Percentiles rank a stretch among this genome's conserved stretches.
Evolutionary conservation across 208 protist genomes (phyloP).

Genomic region (Leishmania arabica): DNA sequence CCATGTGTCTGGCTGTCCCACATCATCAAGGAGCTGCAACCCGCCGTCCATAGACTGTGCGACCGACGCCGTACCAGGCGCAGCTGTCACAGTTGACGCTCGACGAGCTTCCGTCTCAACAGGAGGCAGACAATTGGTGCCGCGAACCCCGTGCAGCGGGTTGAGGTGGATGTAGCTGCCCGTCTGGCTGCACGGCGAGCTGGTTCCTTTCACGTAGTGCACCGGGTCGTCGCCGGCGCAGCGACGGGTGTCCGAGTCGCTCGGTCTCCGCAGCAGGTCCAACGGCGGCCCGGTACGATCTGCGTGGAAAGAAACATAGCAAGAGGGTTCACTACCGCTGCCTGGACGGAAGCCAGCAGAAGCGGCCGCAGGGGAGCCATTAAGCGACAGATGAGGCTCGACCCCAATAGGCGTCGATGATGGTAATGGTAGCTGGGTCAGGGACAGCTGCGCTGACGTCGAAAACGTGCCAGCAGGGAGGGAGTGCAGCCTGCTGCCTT

Average conservation of each 20-base stretch:
- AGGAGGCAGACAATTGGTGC: background rate
- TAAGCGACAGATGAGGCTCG: background rate
- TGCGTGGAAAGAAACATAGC: background rate
- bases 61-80: background rate
- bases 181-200: conserved; percentile 20
- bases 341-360: background rate
- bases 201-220: conserved; percentile 13
- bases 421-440: background rate
- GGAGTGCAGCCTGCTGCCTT: conserved; percentile 5
- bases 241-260: too few relatives aligned
- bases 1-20: background rate
- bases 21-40: background rate
- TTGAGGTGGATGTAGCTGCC: conserved; percentile 35
- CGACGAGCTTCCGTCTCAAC: background rate
- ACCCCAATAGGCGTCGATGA: background rate
- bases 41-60: background rate
- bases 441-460: conserved; percentile 4
- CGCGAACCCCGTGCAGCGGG: conserved; percentile 23
- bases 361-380: background rate
- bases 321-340: background rate
- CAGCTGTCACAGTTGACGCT: background rate
- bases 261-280: background rate
- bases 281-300: background rate
- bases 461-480: background rate
- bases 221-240: background rate